A percentile compares a stretch with the other conserved stretches of the same genome.
Evolutionary conservation across 108 stramenopile species (phyloP).

Genomic region (Pinguiococcus pyrenoidosus): DNA sequence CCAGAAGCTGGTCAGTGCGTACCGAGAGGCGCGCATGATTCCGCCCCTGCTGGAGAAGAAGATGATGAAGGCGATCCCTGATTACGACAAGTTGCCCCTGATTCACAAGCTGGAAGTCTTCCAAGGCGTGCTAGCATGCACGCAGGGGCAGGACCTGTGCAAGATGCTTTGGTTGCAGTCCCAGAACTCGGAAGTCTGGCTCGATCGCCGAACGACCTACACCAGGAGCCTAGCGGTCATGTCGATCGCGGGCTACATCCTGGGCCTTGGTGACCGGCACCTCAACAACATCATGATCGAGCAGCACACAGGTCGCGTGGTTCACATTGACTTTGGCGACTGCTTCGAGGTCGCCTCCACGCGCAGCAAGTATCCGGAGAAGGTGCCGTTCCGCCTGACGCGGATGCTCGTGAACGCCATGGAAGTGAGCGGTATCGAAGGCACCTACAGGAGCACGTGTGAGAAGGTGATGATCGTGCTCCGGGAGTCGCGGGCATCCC

Average conservation of each 20-base stretch:
- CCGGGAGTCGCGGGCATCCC: conserved; percentile 1
- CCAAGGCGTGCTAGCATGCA: neutral
- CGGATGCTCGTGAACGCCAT: conserved; percentile 36
- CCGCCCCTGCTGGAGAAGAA: neutral
- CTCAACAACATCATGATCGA: conserved; percentile 78
- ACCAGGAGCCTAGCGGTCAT: conserved; percentile 15
- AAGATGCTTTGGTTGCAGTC: conserved; percentile 22
- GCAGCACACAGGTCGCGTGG: conserved; percentile 3
- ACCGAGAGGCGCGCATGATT: conserved; percentile 3
- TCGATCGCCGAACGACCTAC: conserved; percentile 4
- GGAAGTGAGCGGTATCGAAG: conserved; percentile 14
- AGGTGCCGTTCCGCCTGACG: conserved; percentile 34
- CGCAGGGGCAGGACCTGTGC: conserved; percentile 3
- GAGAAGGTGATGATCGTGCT: conserved; percentile 6
- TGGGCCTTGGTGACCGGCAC: conserved; percentile 70
- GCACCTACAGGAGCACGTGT: neutral
- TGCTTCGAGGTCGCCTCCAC: conserved; percentile 29
- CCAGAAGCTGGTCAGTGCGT: conserved; percentile 8
- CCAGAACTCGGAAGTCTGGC: conserved; percentile 8
- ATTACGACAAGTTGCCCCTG: conserved; percentile 15
- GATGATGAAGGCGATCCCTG: neutral
- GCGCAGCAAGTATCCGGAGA: conserved; percentile 27
- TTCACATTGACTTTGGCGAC: conserved; percentile 33
- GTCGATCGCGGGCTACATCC: conserved; percentile 19
- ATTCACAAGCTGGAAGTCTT: conserved; percentile 13